A percentile compares a stretch with the other conserved stretches of the same genome.
phyloP scores from a whole-genome alignment of 805 yeast species.

The Maudiozyma pseudohumilis region DNA sequence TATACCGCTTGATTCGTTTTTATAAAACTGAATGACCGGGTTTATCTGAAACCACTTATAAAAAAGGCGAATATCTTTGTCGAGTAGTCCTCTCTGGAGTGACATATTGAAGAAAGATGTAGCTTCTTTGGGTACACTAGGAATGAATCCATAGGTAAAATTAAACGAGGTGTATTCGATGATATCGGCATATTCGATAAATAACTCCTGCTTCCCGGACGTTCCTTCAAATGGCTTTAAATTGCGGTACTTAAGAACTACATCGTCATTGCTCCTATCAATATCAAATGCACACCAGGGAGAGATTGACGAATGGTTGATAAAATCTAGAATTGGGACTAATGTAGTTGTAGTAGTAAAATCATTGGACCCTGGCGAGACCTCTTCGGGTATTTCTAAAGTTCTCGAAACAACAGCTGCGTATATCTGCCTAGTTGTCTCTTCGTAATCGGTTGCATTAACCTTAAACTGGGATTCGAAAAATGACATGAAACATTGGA shows the following conservation, averaged over 20 bases:
- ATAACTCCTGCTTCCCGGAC: slow-evolving; percentile 29
- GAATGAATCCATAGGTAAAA: slow-evolving; percentile 40
- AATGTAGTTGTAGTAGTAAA: slow-evolving; percentile 43
- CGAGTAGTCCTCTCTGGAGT: slow-evolving; percentile 13
- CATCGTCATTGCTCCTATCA: slow-evolving; percentile 37
- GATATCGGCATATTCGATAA: slow-evolving; percentile 35
- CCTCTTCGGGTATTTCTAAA: slow-evolving; percentile 51
- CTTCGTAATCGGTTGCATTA: background rate
- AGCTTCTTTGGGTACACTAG: slow-evolving; percentile 16
- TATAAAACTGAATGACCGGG: slow-evolving; percentile 33
- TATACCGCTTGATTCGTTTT: slow-evolving; percentile 10
- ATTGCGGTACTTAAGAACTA: slow-evolving; percentile 31
- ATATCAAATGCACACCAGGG: slow-evolving; percentile 48
- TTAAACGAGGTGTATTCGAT: slow-evolving; percentile 36
- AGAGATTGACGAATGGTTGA: slow-evolving; percentile 42
- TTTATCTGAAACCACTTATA: slow-evolving; percentile 32
- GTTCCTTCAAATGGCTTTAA: background rate
- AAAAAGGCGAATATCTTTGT: slow-evolving; percentile 16
- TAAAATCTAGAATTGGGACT: slow-evolving; percentile 61
- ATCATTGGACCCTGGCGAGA: slow-evolving; percentile 26
- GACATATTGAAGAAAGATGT: slow-evolving; percentile 12
- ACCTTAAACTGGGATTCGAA: slow-evolving; percentile 4
- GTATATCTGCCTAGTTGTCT: slow-evolving; percentile 17
- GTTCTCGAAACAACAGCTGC: slow-evolving; percentile 50
- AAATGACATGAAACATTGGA: slow-evolving; percentile 3